Evolutionary conservation across 495 filamentous ascomycete genomes (phyloP), one percentile per base, ranked within the genome.

Genomic region (Mytilinidion resinicola): DNA sequence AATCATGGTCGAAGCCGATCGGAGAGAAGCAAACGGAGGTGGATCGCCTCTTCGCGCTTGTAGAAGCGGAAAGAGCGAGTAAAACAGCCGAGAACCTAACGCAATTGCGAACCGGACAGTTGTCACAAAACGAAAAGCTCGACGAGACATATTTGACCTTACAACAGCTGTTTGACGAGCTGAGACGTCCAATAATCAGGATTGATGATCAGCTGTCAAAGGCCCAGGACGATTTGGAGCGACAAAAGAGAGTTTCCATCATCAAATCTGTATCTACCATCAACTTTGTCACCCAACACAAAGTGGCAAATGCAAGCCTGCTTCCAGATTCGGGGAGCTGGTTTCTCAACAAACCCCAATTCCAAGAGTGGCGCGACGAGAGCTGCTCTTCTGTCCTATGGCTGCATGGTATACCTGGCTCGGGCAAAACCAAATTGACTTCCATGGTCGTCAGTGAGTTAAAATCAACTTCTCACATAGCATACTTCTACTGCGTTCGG

Each of bases 391-490:
- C 65, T 9, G 57, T 72, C 47, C 57, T 72, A 4, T 70, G 67
- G 69, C 61, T 72, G 11, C 69, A 68, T 63, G 69, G 69, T 1
- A 70, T 69, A 44, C 55, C 61, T 21, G 69, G 67, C 9, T 70
- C 69, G 11, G 69, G 69, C 4, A 72, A 72, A 58, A 69, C 52
- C 43, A 69, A 68, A 41, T 51, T 72, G 20, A 21, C 44, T 10
- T 44, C 12, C 35, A 21, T 21, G 41, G 51, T 50, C 51, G 25
- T 52, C 17, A 20, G 47, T 64, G 17, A 57, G 12, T 51, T 33
- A 42, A 7, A 17, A 33, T 63, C 59, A 25, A 60, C 63, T n/a
- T 38, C 62, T 1, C 61, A 19, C 25, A 55, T 52, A 14, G 61
- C 51, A 25, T 67, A 55, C 55, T 69, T 67, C 46, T 62, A 63